Conservation (phyloP, 768 basidiomycete genomes). For the Phanerochaete sordida region DNA sequence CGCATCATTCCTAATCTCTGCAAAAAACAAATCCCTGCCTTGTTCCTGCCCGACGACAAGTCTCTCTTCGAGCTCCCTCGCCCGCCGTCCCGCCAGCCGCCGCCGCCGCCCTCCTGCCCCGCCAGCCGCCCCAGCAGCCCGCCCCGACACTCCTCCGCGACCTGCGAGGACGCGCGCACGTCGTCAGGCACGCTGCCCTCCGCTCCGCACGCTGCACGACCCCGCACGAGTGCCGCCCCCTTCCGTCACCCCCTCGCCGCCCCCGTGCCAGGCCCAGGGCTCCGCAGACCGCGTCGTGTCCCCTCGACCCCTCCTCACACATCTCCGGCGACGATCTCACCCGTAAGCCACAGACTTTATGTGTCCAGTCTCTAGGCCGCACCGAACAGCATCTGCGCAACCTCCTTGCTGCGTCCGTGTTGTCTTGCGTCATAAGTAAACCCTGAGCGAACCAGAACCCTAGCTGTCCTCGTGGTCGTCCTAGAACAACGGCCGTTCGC, state of each 20-base stretch:
- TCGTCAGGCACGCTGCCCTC: slow-evolving; percentile 4
- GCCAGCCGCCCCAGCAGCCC: slow-evolving; percentile 32
- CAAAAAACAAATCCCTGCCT: slow-evolving; percentile 1
- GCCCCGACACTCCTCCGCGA: slow-evolving; percentile 42
- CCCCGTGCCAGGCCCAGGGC: neutral
- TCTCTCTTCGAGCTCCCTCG: neutral
- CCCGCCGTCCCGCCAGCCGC: neutral
- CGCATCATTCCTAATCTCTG: slow-evolving; percentile 2
- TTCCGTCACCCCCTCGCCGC: neutral
- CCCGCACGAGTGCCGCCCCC: too few species aligned
- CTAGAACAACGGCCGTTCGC: slow-evolving; percentile 15
- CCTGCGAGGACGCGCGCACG: too few species aligned
- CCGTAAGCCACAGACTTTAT: slow-evolving; percentile 15
- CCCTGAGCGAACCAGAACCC: slow-evolving; percentile 4
- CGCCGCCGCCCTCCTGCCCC: slow-evolving; percentile 1
- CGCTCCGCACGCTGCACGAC: slow-evolving; percentile 1
- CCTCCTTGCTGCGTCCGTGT: slow-evolving; percentile 11
- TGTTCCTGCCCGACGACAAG: slow-evolving; percentile 4
- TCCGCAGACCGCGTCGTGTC: slow-evolving; percentile 6
- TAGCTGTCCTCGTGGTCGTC: slow-evolving; percentile 16
- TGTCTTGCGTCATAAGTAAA: slow-evolving; percentile 18
- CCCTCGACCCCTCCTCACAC: slow-evolving; percentile 3
- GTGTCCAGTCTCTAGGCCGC: slow-evolving; percentile 17
- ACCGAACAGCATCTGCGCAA: slow-evolving; percentile 12
- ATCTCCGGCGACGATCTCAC: slow-evolving; percentile 4